A percentile compares a stretch with the other conserved stretches of the same genome.
Conservation (phyloP, 1,284 basidiomycete species). For the Neonothopanus nambi region DNA sequence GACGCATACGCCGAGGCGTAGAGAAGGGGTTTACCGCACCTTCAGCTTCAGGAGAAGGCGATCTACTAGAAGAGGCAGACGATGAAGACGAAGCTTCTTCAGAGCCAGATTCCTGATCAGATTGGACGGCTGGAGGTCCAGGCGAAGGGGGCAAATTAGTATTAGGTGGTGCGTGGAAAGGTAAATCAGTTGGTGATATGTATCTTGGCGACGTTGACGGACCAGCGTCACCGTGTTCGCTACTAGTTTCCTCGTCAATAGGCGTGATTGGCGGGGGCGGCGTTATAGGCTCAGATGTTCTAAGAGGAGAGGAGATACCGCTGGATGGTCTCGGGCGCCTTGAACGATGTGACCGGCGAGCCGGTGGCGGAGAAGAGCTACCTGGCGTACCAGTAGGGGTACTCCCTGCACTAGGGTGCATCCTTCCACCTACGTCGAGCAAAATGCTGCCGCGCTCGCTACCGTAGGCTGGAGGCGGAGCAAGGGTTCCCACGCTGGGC, state of each 20-base stretch:
- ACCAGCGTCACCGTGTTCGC: constrained; percentile 34
- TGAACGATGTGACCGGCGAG: constrained; percentile 61
- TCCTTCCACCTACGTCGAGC: constrained; percentile 81
- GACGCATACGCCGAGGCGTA: constrained; percentile 60
- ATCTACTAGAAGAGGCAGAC: constrained; percentile 45
- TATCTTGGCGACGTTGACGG: constrained; percentile 51
- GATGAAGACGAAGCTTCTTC: constrained; percentile 39
- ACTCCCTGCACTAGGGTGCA: constrained; percentile 40
- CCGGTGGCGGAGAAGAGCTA: constrained; percentile 48
- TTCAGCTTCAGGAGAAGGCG: constrained; percentile 53
- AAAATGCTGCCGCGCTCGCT: constrained; percentile 93
- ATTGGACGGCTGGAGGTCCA: constrained; percentile 27
- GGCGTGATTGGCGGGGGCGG: constrained; percentile 80
- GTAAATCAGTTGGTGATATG: constrained; percentile 65
- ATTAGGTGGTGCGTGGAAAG: constrained; percentile 56
- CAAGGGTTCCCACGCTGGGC: constrained; percentile 91
- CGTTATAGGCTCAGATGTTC: constrained; percentile 50
- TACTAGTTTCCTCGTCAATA: constrained; percentile 61
- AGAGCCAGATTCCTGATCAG: constrained; percentile 31
- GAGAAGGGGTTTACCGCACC: constrained; percentile 80
- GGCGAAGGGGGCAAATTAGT: constrained; percentile 49
- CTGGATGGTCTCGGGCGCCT: constrained; percentile 48
- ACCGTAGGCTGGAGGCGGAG: constrained; percentile 94
- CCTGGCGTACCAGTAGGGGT: constrained; percentile 46
- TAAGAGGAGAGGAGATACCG: constrained; percentile 60